Conservation (phyloP, 2,329 filamentous ascomycete species). For the Colletotrichum destructivum region DNA sequence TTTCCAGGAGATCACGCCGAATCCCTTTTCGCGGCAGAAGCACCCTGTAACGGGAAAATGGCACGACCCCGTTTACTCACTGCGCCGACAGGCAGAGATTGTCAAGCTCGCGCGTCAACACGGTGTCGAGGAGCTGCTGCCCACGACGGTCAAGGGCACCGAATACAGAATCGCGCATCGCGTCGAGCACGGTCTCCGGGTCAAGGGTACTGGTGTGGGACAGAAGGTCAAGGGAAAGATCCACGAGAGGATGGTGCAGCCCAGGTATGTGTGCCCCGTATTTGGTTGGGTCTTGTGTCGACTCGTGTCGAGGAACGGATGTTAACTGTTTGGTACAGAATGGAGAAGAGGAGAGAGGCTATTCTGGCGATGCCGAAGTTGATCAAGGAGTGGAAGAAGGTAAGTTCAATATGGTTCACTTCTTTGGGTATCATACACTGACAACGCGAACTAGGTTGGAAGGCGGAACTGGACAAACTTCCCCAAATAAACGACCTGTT, state of each 20-base stretch:
- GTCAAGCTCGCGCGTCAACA: slow-evolving; percentile 86
- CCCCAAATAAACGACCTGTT: slow-evolving; percentile 63
- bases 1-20: slow-evolving; percentile 73
- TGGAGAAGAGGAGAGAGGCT: slow-evolving; percentile 91
- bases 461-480: slow-evolving; percentile 71
- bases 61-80: slow-evolving; percentile 86
- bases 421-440: slow-evolving; percentile 49
- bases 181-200: slow-evolving; percentile 83
- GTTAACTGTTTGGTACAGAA: slow-evolving; percentile 63
- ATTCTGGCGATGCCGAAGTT: slow-evolving; percentile 96
- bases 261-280: slow-evolving; percentile 67
- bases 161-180: slow-evolving; percentile 79
- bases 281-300: neutral
- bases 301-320: neutral
- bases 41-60: slow-evolving; percentile 85
- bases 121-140: slow-evolving; percentile 86
- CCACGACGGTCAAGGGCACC: slow-evolving; percentile 82
- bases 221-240: slow-evolving; percentile 95
- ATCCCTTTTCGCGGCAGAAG: slow-evolving; percentile 87
- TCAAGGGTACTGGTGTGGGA: slow-evolving; percentile 94
- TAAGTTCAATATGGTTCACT: slow-evolving; percentile 61
- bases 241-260: slow-evolving; percentile 89
- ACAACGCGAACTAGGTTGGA: slow-evolving; percentile 62
- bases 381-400: slow-evolving; percentile 94
- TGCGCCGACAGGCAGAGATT: slow-evolving; percentile 90